Percentiles rank a stretch among this genome's conserved stretches.
phyloP scores from a whole-genome alignment of 225 moss, liverwort and hornwort species.

The Sphagnum tenellum region DNA sequence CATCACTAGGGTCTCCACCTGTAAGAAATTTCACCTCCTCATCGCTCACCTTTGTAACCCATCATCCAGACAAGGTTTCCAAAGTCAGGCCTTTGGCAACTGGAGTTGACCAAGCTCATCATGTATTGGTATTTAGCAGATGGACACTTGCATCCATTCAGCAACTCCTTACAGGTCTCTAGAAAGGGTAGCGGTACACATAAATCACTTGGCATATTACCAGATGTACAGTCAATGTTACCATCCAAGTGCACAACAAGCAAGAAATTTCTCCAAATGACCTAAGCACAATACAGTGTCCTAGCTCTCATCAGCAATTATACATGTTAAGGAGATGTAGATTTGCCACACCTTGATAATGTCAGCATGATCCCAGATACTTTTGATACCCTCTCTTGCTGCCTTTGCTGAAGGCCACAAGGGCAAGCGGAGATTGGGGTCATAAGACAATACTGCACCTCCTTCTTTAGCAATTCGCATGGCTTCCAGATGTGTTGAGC shows the following conservation, averaged over 20 bases:
- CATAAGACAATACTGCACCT: constrained; percentile 71
- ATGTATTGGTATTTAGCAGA: too few species aligned
- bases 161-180: not conserved
- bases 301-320: too few species aligned
- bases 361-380: constrained; percentile 72
- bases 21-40: constrained; percentile 46
- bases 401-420: constrained; percentile 67
- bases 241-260: not conserved
- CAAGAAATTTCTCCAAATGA: not conserved
- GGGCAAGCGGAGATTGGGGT: constrained; percentile 71
- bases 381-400: constrained; percentile 71
- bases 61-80: not conserved
- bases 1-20: constrained; percentile 33
- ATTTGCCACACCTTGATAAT: constrained; percentile 34
- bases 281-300: not conserved
- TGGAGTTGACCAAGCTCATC: too few species aligned
- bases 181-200: too few species aligned
- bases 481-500: constrained; percentile 73
- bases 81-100: not conserved
- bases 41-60: constrained; percentile 30
- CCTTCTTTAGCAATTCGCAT: constrained; percentile 69
- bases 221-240: not conserved
- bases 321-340: not conserved
- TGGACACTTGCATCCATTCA: not conserved
- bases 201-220: too few species aligned